These are phyloP conservation scores for Suhomyces vadensis DNA, from an alignment of 805 yeast genomes.

Conservation along the genomic window DNA sequence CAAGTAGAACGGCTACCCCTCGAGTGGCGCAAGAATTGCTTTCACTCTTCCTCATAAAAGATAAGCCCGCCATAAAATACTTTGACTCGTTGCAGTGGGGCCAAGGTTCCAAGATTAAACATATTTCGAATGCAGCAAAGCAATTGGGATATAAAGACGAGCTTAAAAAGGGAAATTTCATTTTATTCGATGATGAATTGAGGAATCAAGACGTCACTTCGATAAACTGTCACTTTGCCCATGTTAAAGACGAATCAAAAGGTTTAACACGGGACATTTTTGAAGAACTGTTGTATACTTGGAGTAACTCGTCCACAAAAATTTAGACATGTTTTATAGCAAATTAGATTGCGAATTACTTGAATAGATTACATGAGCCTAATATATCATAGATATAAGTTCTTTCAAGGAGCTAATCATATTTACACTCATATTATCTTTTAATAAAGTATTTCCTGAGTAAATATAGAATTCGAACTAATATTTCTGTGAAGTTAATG, in stretches of 20 bases:
- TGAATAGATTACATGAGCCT: too few species aligned
- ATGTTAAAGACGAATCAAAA: conserved; percentile 54
- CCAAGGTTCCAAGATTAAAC: conserved; percentile 57
- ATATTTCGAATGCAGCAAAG: conserved; percentile 51
- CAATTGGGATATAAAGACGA: conserved; percentile 50
- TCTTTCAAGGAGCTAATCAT: too few species aligned
- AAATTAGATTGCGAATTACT: too few species aligned
- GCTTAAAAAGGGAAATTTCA: conserved; percentile 40
- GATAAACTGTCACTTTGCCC: conserved; percentile 69
- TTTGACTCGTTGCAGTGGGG: conserved; percentile 73
- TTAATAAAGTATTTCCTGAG: background rate
- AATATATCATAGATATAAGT: background rate
- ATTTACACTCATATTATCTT: background rate
- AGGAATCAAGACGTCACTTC: conserved; percentile 74
- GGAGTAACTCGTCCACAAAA: conserved; percentile 31
- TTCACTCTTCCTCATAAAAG: conserved; percentile 51
- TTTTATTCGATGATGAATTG: conserved; percentile 75
- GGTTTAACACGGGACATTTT: conserved; percentile 62
- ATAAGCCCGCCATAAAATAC: conserved; percentile 49
- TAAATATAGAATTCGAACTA: conserved; percentile 8
- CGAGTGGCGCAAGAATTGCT: conserved; percentile 69
- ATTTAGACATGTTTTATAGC: too few species aligned
- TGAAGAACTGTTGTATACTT: conserved; percentile 41
- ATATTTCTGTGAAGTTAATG: conserved; percentile 17
- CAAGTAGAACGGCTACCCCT: conserved; percentile 80